Evolutionary conservation across 768 basidiomycete species (phyloP), one percentile per base, ranked within the genome.

Genomic region (Russula sp.): DNA sequence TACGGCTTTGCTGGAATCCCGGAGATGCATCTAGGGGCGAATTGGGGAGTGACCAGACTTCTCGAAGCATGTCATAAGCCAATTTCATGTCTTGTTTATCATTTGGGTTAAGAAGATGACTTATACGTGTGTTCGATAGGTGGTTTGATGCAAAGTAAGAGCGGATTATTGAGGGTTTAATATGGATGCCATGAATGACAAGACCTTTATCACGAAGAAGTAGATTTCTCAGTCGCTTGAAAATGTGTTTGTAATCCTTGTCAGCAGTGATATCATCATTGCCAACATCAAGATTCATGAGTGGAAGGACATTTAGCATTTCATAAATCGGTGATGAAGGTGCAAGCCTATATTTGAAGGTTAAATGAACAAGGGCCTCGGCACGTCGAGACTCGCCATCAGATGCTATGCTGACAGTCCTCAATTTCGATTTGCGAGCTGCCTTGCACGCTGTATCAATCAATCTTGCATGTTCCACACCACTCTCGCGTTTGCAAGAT

Each of bases 161-260:
- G n/a, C n/a, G n/a, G n/a, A n/a, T n/a, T n/a, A n/a, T n/a, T n/a
- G n/a, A n/a, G n/a, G n/a, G n/a, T n/a, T n/a, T n/a, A n/a, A n/a
- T n/a, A n/a, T n/a, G n/a, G n/a, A n/a, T n/a, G n/a, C n/a, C n/a
- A n/a, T n/a, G n/a, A n/a, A n/a, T n/a, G 7, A 25, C 11, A 49
- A n/a, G 16, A 9, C 45, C 59, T 16, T 60, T 60, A 14, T 60
- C 25, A 2, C 35, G 45, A 7, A 60, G 43, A 5, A 60, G 35
- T 1, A 13, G 2, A 14, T 60, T 60, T 1, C 8, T 25, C 0
- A 45, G 39, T 1, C 22, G 39, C 32, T 60, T 60, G 1, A 35
- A n/a, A 1, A 46, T 14, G 3, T 63, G 57, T 4, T 63, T 63
- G 22, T 35, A 53, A 13, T 63, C 57, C 6, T 53, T 57, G 25